Base-by-base conservation (phyloP, 257 asterid genomes). In the Solanum lignicaule region DNA sequence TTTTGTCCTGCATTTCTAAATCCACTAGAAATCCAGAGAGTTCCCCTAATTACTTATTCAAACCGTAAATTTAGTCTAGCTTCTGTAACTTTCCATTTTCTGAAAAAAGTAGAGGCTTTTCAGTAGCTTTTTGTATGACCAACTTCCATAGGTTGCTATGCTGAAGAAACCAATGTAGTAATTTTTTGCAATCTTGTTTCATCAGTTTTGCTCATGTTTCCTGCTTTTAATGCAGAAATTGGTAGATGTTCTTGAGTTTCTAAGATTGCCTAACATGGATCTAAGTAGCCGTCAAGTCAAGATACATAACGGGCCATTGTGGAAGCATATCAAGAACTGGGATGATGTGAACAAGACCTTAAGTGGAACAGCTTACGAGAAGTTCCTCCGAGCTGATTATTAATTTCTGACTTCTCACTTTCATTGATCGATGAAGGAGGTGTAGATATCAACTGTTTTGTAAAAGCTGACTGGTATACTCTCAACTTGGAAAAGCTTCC, bases 281-380 rank as follows among this genome's bases (percentile, higher is more conserved):
- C 89, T 97, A 87, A 91, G 76, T 9, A 97, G 99, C 87, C 94
- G 96, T 11, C 99, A 97, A 87, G 95, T 97, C 5, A 97, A 97
- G 93, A 97, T 97, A 92, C 99, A 97, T 92, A 89, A 87, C 88
- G 99, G 99, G 38, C 89, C 96, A n/a, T 86, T 96, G 73, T 87
- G 91, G 6, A 93, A 92, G 25, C 98, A 95, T 88, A 90, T 97
- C 83, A 90, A 89, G 91, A 97, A 97, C 76, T 97, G 99, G 99
- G 95, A 90, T 1, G 96, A 93, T 3, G 96, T 97, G 31, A 88
- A 88, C 89, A 92, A 87, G 90, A 91, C 91, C 75, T 94, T 97
- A 27, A 86, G 72, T 35, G 99, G 99, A 90, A 97, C 99, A 13
- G 73, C 62, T 39, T 97, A 95, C 4, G 98, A 93, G 90, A 90